Base-by-base conservation (phyloP, 2,329 filamentous ascomycete species). In the Hymenoscyphus fraxineus region DNA sequence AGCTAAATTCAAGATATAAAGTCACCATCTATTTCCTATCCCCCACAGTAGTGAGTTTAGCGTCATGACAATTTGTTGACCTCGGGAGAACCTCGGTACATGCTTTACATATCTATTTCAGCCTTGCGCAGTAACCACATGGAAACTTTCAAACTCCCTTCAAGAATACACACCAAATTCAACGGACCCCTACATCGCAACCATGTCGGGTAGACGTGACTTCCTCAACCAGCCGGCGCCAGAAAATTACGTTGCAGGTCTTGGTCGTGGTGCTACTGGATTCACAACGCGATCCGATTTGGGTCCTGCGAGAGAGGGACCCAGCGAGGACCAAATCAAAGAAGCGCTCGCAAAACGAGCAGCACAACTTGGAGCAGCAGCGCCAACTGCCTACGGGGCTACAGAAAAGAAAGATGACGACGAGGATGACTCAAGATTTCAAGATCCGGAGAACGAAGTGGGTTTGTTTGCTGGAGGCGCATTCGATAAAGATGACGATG, bases 251-350 rank as follows among this genome's bases (percentile, higher is more conserved):
- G 94, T 99, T 68, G 95, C 95, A 69, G 95, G 95, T 85, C 88
- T 99, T 68, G 95, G 95, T 79, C 91, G 96, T 83, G 95, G 95
- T 80, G 96, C 96, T 27, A 99, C 95, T 7, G 95, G 96, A 66
- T 99, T 99, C 80, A 98, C 95, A 16, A 99, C 95, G 51, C 88
- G 96, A 73, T 98, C 94, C 64, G 95, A 99, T 84, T 83, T 99
- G 64, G 95, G 96, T 64, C 95, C 96, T 60, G 94, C 94, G 65
- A 87, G 94, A 73, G 94, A 97, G 80, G 95, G 95, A 16, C 95
- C 95, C 59, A 97, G 91, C 66, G 94, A 97, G 73, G 95, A 99
- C 76, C 94, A 98, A 79, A 97, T 99, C 80, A 97, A 98, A 78
- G 95, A 97, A 77, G 93, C 92, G 67, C 89, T 99, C 71, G 93